These are phyloP conservation scores for Sclerotinia subarctica DNA, from an alignment of 2,329 filamentous ascomycete species.

Conservation along the genomic window DNA sequence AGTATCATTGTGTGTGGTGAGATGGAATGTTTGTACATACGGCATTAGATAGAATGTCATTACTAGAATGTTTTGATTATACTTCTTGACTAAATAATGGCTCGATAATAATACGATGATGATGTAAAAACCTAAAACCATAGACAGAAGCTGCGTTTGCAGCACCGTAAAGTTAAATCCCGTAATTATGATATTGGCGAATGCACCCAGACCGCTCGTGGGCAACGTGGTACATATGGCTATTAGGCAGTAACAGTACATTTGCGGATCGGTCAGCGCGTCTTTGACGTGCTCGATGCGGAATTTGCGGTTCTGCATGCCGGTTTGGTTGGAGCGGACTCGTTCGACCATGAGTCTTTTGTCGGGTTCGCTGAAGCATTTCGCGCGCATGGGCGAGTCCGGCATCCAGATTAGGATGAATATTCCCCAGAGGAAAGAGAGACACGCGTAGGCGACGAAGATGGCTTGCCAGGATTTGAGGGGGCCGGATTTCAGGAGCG, in stretches of 20 bases:
- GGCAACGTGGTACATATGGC: conserved; percentile 70
- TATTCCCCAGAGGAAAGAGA: conserved; percentile 43
- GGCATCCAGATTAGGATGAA: conserved; percentile 48
- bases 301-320: conserved; percentile 52
- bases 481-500: conserved; percentile 46
- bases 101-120: conserved; percentile 66
- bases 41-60: conserved; percentile 66
- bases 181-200: conserved; percentile 71
- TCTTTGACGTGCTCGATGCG: conserved; percentile 50
- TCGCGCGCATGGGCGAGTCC: conserved; percentile 49
- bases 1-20: background rate
- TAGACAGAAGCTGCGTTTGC: conserved; percentile 69
- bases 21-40: conserved; percentile 42
- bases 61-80: conserved; percentile 62
- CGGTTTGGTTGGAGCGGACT: conserved; percentile 56
- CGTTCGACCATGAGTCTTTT: conserved; percentile 50
- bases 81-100: conserved; percentile 65
- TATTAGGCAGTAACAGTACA: conserved; percentile 62
- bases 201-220: conserved; percentile 68
- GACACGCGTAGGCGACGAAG: conserved; percentile 47
- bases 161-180: conserved; percentile 63
- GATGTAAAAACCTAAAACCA: conserved; percentile 73
- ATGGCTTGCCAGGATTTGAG: conserved; percentile 62
- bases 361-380: conserved; percentile 43
- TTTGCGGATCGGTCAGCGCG: conserved; percentile 59